Percentiles rank a stretch among this genome's conserved stretches.
Conservation (phyloP, 2,329 filamentous ascomycete species). For the Ophiostoma ulmi region DNA sequence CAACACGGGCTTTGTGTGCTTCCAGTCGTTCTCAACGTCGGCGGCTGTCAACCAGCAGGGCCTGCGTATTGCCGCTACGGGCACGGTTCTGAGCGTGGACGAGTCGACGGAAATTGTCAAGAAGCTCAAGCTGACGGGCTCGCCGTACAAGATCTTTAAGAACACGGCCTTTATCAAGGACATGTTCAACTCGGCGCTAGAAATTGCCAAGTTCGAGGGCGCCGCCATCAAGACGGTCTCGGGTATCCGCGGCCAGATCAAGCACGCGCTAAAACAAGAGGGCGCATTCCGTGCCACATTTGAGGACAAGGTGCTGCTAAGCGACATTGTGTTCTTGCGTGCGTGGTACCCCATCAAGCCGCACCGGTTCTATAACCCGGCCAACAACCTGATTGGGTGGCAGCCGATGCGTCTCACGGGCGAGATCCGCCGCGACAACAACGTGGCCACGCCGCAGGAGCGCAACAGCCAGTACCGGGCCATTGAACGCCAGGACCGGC, state of each 20-base stretch:
- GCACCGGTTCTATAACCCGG: slow-evolving; percentile 93
- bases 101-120: slow-evolving; percentile 97
- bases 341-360: slow-evolving; percentile 97
- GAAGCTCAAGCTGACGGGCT: slow-evolving; percentile 73
- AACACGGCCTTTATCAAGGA: slow-evolving; percentile 98
- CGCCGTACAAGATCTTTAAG: slow-evolving; percentile 95
- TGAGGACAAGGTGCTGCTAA: slow-evolving; percentile 96
- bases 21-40: slow-evolving; percentile 79
- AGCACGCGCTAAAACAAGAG: slow-evolving; percentile 89
- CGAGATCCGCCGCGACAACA: slow-evolving; percentile 73
- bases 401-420: slow-evolving; percentile 90
- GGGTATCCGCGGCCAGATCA: slow-evolving; percentile 93
- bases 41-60: slow-evolving; percentile 56
- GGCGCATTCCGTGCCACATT: slow-evolving; percentile 96
- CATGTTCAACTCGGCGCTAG: slow-evolving; percentile 90
- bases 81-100: slow-evolving; percentile 88
- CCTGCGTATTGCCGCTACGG: slow-evolving; percentile 91
- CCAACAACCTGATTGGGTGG: slow-evolving; percentile 91
- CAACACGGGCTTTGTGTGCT: slow-evolving; percentile 91
- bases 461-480: slow-evolving; percentile 81
- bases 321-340: slow-evolving; percentile 90
- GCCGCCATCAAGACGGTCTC: slow-evolving; percentile 94
- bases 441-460: slow-evolving; percentile 68
- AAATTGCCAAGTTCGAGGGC: slow-evolving; percentile 97
- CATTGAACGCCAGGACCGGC: slow-evolving; percentile 60